A percentile compares a stretch with the other conserved stretches of the same genome.
Conservation (phyloP, 1,284 basidiomycete genomes). For the Schizophyllum commune region DNA sequence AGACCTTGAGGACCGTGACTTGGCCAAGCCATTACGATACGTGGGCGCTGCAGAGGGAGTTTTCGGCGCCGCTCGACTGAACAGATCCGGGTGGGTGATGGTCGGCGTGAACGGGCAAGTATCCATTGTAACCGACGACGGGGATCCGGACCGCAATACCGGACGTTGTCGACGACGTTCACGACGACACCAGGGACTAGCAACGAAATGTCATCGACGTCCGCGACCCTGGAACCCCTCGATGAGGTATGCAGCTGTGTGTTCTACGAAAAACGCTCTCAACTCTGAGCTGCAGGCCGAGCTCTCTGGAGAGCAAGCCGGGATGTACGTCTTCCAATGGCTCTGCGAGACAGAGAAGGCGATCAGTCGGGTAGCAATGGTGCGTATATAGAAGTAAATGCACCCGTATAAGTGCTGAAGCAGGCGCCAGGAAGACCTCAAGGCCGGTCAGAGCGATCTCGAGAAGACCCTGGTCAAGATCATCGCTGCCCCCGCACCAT, state of each 20-base stretch:
- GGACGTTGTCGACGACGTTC: background rate
- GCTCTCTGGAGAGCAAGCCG: constrained; percentile 66
- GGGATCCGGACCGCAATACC: background rate
- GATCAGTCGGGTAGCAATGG: constrained; percentile 39
- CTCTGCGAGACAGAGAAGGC: constrained; percentile 60
- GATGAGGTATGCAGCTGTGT: background rate
- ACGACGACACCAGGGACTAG: background rate
- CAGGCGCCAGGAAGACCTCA: constrained; percentile 50
- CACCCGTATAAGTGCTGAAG: constrained; percentile 7
- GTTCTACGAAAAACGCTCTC: too few species aligned
- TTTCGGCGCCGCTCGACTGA: too few species aligned
- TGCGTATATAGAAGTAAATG: constrained; percentile 24
- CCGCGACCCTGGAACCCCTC: background rate
- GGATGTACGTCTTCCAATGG: constrained; percentile 81
- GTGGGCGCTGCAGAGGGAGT: too few species aligned
- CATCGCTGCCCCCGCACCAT: constrained; percentile 49
- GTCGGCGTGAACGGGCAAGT: too few species aligned
- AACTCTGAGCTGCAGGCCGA: constrained; percentile 40
- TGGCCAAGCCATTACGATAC: too few species aligned
- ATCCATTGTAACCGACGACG: too few species aligned
- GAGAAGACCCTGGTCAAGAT: constrained; percentile 61
- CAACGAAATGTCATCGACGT: background rate
- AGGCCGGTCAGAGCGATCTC: constrained; percentile 50
- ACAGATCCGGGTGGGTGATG: too few species aligned
- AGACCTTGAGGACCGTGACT: too few species aligned